A percentile compares a stretch with the other conserved stretches of the same genome.
phyloP scores from a whole-genome alignment of 169 alveolate species.

The Cystoisospora suis region DNA sequence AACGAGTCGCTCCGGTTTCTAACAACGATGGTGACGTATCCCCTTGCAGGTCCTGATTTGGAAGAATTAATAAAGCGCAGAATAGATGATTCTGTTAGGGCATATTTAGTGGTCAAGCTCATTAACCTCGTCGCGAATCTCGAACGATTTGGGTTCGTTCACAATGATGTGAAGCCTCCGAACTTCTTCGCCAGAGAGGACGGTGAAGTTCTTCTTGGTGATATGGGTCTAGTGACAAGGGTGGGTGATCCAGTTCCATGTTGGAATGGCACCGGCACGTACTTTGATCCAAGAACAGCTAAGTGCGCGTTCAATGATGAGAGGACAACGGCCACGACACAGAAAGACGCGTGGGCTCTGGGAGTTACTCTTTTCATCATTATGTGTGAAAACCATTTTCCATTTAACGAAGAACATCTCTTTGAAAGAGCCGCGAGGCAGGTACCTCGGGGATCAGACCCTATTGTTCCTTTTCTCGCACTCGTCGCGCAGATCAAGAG shows the following conservation, averaged over 20 bases:
- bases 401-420: not conserved
- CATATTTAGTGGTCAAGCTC: not conserved
- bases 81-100: not conserved
- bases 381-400: not conserved
- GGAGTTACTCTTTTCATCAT: not conserved
- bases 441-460: too few relatives aligned
- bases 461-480: too few relatives aligned
- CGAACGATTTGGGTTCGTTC: not conserved
- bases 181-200: constrained; percentile 4
- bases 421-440: too few relatives aligned
- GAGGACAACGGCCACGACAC: not conserved
- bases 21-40: too few relatives aligned
- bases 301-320: not conserved
- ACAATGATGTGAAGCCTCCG: not conserved
- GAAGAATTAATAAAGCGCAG: not conserved
- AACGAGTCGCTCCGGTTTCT: too few relatives aligned
- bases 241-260: not conserved
- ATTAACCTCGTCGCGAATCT: not conserved
- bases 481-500: not conserved
- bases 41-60: not conserved
- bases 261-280: not conserved
- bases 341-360: constrained; percentile 1
- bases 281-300: not conserved
- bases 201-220: not conserved
- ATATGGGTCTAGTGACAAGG: not conserved